phyloP scores from a whole-genome alignment of 306 rosid species.

The Astragalus glycyphyllos region DNA sequence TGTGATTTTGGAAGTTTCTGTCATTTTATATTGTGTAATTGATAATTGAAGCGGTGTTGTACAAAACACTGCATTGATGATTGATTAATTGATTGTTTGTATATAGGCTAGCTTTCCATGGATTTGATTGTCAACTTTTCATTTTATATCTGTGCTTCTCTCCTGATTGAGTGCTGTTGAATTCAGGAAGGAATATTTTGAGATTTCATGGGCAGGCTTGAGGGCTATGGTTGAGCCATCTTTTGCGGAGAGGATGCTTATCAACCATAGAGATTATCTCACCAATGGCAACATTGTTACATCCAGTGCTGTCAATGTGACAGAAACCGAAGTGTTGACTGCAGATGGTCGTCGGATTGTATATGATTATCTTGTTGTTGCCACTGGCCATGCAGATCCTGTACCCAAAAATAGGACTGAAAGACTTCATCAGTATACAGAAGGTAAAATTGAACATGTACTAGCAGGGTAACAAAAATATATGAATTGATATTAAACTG shows the following conservation, averaged over 20 bases:
- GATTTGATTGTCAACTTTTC: constrained; percentile 1
- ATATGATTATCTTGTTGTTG: constrained; percentile 72
- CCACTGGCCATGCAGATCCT: constrained; percentile 70
- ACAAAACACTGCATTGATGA: not conserved
- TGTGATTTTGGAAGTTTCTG: constrained; percentile 27
- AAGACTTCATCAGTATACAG: constrained; percentile 59
- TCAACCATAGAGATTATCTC: constrained; percentile 73
- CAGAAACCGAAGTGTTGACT: constrained; percentile 64
- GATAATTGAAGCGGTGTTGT: constrained; percentile 18
- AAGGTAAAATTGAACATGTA: constrained; percentile 51
- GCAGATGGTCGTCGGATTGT: constrained; percentile 57
- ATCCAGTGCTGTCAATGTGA: constrained; percentile 58
- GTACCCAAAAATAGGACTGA: constrained; percentile 55
- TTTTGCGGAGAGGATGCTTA: constrained; percentile 62
- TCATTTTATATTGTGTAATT: constrained; percentile 9
- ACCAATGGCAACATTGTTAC: constrained; percentile 52
- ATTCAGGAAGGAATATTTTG: constrained; percentile 84
- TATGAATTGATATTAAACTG: constrained; percentile 7
- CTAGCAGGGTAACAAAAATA: not conserved
- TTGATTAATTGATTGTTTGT: not conserved
- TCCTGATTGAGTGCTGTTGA: constrained; percentile 39
- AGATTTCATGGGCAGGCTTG: constrained; percentile 80
- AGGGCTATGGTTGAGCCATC: constrained; percentile 88
- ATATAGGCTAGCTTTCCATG: constrained; percentile 10
- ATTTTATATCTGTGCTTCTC: not conserved